phyloP scores from a whole-genome alignment of 208 protist species.

The Spongospora subterranea region DNA sequence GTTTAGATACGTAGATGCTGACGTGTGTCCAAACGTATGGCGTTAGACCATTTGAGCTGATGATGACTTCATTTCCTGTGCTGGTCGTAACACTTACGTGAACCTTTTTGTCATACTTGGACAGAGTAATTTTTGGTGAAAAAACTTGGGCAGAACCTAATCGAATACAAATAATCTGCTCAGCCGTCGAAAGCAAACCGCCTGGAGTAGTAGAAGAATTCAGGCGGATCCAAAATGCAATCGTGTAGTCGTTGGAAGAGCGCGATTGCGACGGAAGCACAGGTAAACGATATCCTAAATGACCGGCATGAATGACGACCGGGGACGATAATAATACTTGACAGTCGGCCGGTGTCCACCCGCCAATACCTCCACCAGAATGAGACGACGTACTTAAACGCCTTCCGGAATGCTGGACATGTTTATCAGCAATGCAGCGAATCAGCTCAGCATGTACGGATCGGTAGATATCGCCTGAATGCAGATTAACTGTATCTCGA shows the following conservation, averaged over 20 bases:
- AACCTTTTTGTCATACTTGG: constrained; percentile 18
- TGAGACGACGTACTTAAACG: neutral
- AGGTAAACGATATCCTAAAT: constrained; percentile 23
- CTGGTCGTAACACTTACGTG: neutral
- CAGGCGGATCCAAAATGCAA: neutral
- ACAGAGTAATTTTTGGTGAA: neutral
- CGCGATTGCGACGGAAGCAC: neutral
- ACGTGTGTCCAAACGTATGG: neutral
- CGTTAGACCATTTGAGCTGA: neutral
- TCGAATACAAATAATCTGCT: neutral
- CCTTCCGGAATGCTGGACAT: neutral
- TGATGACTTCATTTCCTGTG: constrained; percentile 6
- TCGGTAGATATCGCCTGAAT: neutral
- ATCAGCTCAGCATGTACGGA: neutral
- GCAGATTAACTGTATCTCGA: neutral
- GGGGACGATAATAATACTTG: neutral
- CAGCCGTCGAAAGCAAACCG: neutral
- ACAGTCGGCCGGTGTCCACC: neutral
- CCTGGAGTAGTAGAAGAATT: neutral
- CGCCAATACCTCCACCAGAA: constrained; percentile 15
- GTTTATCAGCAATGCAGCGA: neutral
- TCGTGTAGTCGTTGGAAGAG: neutral
- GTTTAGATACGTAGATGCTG: neutral
- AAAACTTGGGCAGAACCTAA: constrained; percentile 5
- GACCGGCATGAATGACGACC: neutral